phyloP scores from a whole-genome alignment of 805 yeast genomes.

The Wickerhamomyces mucosus region DNA sequence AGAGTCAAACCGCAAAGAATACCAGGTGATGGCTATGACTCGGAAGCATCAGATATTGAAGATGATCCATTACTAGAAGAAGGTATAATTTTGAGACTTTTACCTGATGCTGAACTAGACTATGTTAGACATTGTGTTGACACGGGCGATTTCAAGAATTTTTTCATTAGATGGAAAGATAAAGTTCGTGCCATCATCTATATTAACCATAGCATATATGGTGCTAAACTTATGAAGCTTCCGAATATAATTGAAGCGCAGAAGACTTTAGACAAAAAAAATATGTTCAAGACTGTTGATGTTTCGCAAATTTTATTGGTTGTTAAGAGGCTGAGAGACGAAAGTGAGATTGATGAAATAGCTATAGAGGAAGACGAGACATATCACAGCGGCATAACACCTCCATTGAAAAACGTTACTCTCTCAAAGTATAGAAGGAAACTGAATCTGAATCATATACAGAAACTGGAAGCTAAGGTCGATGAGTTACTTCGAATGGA shows the following conservation, averaged over 20 bases:
- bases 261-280: constrained; percentile 84
- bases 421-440: constrained; percentile 65
- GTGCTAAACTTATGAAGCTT: constrained; percentile 78
- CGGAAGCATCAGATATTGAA: constrained; percentile 93
- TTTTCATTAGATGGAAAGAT: constrained; percentile 77
- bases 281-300: constrained; percentile 79
- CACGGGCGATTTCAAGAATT: constrained; percentile 60
- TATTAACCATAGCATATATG: constrained; percentile 61
- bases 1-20: constrained; percentile 52
- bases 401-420: constrained; percentile 66
- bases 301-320: constrained; percentile 79
- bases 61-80: constrained; percentile 91
- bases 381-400: constrained; percentile 60
- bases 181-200: constrained; percentile 67
- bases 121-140: constrained; percentile 69
- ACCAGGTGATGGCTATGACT: constrained; percentile 94
- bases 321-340: constrained; percentile 39
- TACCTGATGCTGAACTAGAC: constrained; percentile 61
- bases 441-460: constrained; percentile 60
- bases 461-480: constrained; percentile 70
- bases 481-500: constrained; percentile 68
- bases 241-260: constrained; percentile 84
- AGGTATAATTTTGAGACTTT: constrained; percentile 68
- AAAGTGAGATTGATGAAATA: constrained; percentile 36
- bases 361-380: constrained; percentile 29